Evolutionary conservation across 176 grass and related monocot species (phyloP).

Genomic region (Lolium perenne): DNA sequence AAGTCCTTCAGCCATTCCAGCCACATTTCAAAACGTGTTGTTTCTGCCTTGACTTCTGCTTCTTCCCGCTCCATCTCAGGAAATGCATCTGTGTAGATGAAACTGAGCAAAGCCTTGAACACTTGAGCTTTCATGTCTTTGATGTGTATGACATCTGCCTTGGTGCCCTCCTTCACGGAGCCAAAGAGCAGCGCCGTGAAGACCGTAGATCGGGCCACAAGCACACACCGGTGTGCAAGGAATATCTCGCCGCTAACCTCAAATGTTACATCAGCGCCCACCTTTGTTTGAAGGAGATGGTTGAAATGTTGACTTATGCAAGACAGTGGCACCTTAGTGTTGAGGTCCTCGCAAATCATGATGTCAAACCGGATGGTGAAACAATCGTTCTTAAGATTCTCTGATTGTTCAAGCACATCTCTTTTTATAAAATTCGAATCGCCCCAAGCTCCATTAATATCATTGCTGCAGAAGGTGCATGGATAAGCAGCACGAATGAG

Average conservation of each 20-base stretch:
- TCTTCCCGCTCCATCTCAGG: background rate
- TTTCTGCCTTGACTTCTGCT: background rate
- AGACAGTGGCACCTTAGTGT: background rate
- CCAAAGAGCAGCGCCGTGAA: background rate
- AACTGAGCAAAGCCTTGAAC: background rate
- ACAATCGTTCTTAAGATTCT: background rate
- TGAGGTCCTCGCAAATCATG: background rate
- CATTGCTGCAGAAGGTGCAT: background rate
- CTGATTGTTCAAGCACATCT: background rate
- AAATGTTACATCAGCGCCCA: background rate
- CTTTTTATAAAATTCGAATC: background rate
- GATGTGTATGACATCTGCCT: background rate
- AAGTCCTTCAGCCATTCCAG: background rate
- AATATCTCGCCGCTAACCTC: background rate
- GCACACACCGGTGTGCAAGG: background rate
- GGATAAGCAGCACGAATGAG: background rate
- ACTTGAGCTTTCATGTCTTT: background rate
- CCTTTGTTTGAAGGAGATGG: background rate
- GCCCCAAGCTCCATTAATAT: background rate
- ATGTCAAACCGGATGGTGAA: constrained; percentile 13
- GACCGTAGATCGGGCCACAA: background rate
- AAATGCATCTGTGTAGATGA: background rate
- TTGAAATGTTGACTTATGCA: background rate
- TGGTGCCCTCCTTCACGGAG: background rate
- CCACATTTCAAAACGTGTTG: background rate